phyloP scores from a whole-genome alignment of 306 rosid genomes.

The Senna siamea region DNA sequence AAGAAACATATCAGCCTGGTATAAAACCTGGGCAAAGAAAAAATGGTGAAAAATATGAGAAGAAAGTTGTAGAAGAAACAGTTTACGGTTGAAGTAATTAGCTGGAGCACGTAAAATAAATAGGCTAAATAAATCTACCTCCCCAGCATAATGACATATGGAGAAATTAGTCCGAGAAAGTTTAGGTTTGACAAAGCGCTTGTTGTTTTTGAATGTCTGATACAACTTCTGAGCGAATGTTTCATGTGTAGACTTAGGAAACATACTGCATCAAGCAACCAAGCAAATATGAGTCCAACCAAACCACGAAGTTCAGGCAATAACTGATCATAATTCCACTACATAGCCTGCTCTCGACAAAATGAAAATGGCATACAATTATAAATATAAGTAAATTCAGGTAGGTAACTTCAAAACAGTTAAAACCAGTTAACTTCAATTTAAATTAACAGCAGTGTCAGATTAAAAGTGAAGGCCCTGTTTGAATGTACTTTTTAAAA shows the following conservation, averaged over 20 bases:
- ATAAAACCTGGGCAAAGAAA: conserved; percentile 68
- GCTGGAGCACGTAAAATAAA: conserved; percentile 35
- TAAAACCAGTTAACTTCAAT: conserved; percentile 37
- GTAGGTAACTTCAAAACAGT: conserved; percentile 10
- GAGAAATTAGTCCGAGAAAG: conserved; percentile 97
- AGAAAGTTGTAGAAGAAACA: conserved; percentile 30
- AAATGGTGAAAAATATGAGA: conserved; percentile 27
- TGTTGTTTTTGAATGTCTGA: conserved; percentile 95
- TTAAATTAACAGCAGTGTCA: conserved; percentile 32
- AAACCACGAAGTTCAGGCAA: conserved; percentile 39
- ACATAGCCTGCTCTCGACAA: conserved; percentile 25
- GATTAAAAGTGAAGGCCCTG: conserved; percentile 34
- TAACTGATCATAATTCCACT: conserved; percentile 24
- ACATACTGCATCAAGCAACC: conserved; percentile 79
- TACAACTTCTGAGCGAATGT: conserved; percentile 97
- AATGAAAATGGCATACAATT: conserved; percentile 29
- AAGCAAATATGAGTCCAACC: conserved; percentile 46
- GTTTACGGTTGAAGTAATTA: background rate
- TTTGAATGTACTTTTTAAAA: too few relatives aligned
- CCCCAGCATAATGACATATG: conserved; percentile 97
- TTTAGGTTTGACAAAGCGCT: conserved; percentile 97
- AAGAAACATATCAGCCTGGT: conserved; percentile 92
- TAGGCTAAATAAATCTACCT: conserved; percentile 60
- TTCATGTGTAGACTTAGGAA: conserved; percentile 99
- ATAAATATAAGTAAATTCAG: background rate